These are phyloP conservation scores for Fusarium praegraminearum DNA, from an alignment of 2,329 filamentous ascomycete genomes.

Conservation along the genomic window DNA sequence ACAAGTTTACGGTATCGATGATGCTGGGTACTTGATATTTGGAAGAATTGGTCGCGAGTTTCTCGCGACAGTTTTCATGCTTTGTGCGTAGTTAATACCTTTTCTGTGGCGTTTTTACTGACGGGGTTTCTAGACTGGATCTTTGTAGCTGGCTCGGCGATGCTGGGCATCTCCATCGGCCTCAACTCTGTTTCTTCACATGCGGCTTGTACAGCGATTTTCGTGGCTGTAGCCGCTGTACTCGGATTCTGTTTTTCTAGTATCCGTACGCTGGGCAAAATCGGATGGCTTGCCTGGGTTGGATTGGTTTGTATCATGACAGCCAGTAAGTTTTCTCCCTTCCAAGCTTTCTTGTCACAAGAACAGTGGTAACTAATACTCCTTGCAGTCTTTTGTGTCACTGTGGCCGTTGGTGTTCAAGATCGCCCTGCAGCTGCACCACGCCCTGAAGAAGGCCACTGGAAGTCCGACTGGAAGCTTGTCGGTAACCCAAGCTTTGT, in stretches of 20 bases:
- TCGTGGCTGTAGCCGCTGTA: constrained; percentile 53
- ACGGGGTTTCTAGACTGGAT: constrained; percentile 17
- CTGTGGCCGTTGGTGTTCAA: constrained; percentile 31
- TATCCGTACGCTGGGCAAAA: constrained; percentile 50
- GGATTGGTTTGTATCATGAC: constrained; percentile 35
- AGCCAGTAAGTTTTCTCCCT: constrained; percentile 23
- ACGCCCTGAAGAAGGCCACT: constrained; percentile 21
- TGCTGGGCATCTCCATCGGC: constrained; percentile 54
- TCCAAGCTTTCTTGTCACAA: fast-evolving
- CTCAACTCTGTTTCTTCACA: constrained; percentile 57
- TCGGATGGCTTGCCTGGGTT: constrained; percentile 53
- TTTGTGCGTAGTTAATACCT: constrained; percentile 47
- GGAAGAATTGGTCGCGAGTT: constrained; percentile 59
- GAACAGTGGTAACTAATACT: background rate
- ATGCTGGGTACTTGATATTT: constrained; percentile 63
- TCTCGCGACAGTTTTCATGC: constrained; percentile 52
- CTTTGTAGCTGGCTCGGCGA: constrained; percentile 36
- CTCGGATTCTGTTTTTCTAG: constrained; percentile 50
- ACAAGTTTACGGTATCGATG: constrained; percentile 66
- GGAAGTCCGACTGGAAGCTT: constrained; percentile 50
- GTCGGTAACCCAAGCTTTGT: constrained; percentile 49
- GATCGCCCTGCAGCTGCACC: constrained; percentile 34
- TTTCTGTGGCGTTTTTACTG: fast-evolving
- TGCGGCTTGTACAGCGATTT: constrained; percentile 56
- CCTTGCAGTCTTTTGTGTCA: constrained; percentile 30